These are phyloP conservation scores for Camellia granthamiana DNA, from an alignment of 148 eudicot species.

Conservation along the genomic window DNA sequence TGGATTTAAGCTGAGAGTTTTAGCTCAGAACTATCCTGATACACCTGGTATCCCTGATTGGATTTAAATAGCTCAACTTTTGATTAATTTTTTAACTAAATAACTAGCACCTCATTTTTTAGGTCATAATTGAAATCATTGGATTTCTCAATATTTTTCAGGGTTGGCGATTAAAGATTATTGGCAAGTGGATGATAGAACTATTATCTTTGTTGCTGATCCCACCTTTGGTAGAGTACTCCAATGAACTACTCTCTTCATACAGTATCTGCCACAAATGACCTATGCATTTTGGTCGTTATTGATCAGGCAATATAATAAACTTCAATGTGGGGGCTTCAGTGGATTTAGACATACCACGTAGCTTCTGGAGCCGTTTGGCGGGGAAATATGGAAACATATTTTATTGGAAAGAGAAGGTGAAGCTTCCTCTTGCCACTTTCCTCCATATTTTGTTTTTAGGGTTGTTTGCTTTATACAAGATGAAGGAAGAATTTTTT, in stretches of 20 bases:
- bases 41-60: constrained; percentile 69
- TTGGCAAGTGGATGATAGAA: constrained; percentile 92
- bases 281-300: not conserved
- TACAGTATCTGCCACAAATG: not conserved
- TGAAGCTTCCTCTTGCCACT: constrained; percentile 13
- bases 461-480: not conserved
- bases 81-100: not conserved
- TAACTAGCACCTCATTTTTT: not conserved
- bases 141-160: constrained; percentile 23
- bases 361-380: constrained; percentile 93
- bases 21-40: constrained; percentile 96
- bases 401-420: constrained; percentile 98
- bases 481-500: not conserved
- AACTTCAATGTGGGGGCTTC: constrained; percentile 83
- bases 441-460: not conserved
- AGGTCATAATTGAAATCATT: not conserved
- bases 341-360: constrained; percentile 84
- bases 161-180: constrained; percentile 90
- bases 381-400: constrained; percentile 92
- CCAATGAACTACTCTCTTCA: not conserved
- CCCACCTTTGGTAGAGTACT: constrained; percentile 73
- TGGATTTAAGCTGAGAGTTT: constrained; percentile 79
- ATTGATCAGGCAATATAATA: constrained; percentile 66
- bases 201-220: constrained; percentile 93
- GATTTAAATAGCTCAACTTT: not conserved